phyloP scores from a whole-genome alignment of 2,329 filamentous ascomycete species.

The Albifimbria verrucaria region DNA sequence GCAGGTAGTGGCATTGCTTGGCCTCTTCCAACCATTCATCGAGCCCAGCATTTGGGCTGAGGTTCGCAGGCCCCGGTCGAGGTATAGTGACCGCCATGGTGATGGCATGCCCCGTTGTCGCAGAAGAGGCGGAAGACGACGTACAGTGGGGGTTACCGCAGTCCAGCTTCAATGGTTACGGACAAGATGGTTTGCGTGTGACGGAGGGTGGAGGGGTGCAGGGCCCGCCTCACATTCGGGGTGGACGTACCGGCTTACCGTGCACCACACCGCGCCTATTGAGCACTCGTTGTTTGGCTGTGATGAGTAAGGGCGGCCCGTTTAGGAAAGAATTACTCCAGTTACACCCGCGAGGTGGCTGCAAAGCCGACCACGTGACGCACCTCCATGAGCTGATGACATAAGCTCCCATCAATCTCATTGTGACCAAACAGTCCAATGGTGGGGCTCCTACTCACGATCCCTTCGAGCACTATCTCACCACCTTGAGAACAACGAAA shows the following conservation, averaged over 20 bases:
- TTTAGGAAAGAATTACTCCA: too few relatives aligned
- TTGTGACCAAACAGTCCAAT: background rate
- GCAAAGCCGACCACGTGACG: too few relatives aligned
- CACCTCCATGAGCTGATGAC: background rate
- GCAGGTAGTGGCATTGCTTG: slow-evolving; percentile 95
- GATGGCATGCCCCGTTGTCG: slow-evolving; percentile 20
- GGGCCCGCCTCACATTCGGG: background rate
- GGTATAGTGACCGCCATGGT: slow-evolving; percentile 57
- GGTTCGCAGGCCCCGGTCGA: slow-evolving; percentile 84
- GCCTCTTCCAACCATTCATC: slow-evolving; percentile 97
- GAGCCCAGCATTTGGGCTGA: slow-evolving; percentile 78
- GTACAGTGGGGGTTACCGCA: slow-evolving; percentile 12
- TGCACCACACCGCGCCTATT: background rate
- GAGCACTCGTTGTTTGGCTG: too few relatives aligned
- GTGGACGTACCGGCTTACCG: background rate
- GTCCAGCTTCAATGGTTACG: background rate
- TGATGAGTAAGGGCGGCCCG: background rate
- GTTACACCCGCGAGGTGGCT: too few relatives aligned
- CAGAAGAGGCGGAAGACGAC: slow-evolving; percentile 12
- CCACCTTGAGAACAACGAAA: slow-evolving; percentile 10
- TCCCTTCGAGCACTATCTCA: too few relatives aligned
- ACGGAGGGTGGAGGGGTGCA: background rate
- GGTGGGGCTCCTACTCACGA: background rate
- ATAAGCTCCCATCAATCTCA: background rate
- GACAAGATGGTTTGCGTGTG: slow-evolving; percentile 1